A percentile compares a stretch with the other conserved stretches of the same genome.
These are phyloP conservation scores for Alternaria hordeiaustralica DNA, from an alignment of 2,329 filamentous ascomycete species.

Conservation along the genomic window DNA sequence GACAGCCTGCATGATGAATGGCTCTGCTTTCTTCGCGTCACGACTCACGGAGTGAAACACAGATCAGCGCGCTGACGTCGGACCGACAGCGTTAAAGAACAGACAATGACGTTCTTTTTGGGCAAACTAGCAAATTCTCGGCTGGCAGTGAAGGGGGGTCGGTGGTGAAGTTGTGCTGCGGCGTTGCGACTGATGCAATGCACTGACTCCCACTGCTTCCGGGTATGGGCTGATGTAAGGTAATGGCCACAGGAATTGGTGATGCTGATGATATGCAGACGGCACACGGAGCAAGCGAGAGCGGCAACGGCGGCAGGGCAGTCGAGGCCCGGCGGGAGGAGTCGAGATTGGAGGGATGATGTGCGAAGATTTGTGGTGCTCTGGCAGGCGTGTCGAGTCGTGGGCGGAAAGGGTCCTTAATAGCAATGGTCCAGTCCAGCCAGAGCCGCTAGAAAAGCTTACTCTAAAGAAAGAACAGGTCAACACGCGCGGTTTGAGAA, in stretches of 20 bases:
- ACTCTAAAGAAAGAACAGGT: constrained; percentile 33
- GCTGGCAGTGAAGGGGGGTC: constrained; percentile 9
- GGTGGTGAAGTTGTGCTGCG: constrained; percentile 18
- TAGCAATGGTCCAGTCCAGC: constrained; percentile 14
- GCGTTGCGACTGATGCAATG: constrained; percentile 23
- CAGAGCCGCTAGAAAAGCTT: constrained; percentile 29
- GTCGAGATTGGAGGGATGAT: background rate
- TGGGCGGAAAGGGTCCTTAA: constrained; percentile 21
- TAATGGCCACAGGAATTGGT: constrained; percentile 12
- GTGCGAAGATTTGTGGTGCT: background rate
- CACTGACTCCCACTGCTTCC: constrained; percentile 34
- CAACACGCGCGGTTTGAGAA: constrained; percentile 22
- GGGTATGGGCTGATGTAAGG: constrained; percentile 32
- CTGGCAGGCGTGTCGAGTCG: background rate
- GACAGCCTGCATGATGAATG: constrained; percentile 37
- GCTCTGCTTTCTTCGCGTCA: constrained; percentile 24
- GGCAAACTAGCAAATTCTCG: background rate
- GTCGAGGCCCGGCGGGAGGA: background rate
- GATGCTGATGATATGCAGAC: constrained; percentile 21
- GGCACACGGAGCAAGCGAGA: constrained; percentile 17
- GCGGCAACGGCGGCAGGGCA: background rate
- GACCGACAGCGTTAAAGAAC: constrained; percentile 24
- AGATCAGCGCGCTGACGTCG: constrained; percentile 37
- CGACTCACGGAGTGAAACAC: constrained; percentile 31
- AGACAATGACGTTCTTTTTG: constrained; percentile 13